Evolutionary conservation across 2,329 filamentous ascomycete genomes (phyloP).

Genomic region (Diplodia seriata): DNA sequence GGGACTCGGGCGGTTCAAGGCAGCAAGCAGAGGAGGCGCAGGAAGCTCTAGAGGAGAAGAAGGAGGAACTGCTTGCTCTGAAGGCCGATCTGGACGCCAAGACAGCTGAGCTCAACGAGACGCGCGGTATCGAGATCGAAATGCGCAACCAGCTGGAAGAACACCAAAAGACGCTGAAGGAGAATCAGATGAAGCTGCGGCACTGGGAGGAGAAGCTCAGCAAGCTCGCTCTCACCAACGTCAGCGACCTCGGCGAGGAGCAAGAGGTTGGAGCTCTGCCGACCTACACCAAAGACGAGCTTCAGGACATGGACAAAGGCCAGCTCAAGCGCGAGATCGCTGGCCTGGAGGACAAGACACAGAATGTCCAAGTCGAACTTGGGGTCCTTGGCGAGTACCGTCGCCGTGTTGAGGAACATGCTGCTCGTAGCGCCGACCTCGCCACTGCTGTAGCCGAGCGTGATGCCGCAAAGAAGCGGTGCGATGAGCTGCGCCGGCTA

Average conservation of each 20-base stretch:
- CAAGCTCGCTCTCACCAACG: constrained; percentile 83
- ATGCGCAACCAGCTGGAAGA: constrained; percentile 99
- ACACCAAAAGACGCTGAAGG: constrained; percentile 84
- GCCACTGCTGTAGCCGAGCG: constrained; percentile 77
- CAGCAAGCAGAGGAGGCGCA: constrained; percentile 81
- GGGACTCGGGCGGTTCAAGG: constrained; percentile 75
- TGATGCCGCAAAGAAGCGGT: constrained; percentile 87
- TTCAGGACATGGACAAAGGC: constrained; percentile 68
- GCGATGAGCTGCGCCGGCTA: constrained; percentile 87
- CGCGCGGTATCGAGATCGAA: constrained; percentile 88
- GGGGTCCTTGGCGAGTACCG: constrained; percentile 89
- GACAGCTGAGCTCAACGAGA: constrained; percentile 84
- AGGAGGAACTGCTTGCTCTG: constrained; percentile 76
- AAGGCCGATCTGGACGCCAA: constrained; percentile 90
- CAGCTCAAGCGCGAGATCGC: constrained; percentile 70
- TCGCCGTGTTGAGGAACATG: constrained; percentile 82
- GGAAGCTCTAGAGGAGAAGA: constrained; percentile 76
- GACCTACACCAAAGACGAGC: constrained; percentile 75
- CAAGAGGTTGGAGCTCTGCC: constrained; percentile 63
- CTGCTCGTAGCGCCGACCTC: constrained; percentile 81
- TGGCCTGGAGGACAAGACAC: constrained; percentile 74
- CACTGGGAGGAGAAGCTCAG: constrained; percentile 91
- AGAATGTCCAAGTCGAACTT: constrained; percentile 86
- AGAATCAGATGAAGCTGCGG: constrained; percentile 82
- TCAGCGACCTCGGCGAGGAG: constrained; percentile 65